Evolutionary conservation across 768 basidiomycete species (phyloP).

Genomic region (Infundibulicybe gibba): DNA sequence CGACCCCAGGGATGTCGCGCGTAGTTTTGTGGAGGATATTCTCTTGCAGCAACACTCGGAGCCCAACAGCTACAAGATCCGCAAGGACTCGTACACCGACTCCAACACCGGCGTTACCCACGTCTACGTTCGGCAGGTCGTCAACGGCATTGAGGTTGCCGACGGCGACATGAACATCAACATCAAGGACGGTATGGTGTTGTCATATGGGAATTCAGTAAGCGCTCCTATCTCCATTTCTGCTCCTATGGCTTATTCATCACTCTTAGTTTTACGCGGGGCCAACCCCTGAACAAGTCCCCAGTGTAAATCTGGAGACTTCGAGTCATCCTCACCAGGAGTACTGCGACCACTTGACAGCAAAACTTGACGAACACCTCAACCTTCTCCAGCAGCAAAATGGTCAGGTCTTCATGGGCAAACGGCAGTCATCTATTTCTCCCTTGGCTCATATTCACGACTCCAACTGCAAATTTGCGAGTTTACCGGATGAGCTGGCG

Average conservation of each 20-base stretch:
- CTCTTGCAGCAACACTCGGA: conserved; percentile 34
- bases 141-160: conserved; percentile 83
- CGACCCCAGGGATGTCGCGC: conserved; percentile 62
- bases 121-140: conserved; percentile 80
- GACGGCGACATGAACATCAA: conserved; percentile 95
- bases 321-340: conserved; percentile 40
- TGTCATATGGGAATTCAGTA: conserved; percentile 89
- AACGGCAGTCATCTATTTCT: conserved; percentile 13
- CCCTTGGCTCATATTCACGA: conserved; percentile 43
- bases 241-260: neutral
- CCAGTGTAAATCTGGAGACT: conserved; percentile 24
- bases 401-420: conserved; percentile 33
- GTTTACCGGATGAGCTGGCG: conserved; percentile 33
- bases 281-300: conserved; percentile 29
- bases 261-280: conserved; percentile 75
- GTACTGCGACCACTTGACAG: conserved; percentile 43
- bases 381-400: conserved; percentile 18
- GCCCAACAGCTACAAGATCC: conserved; percentile 51
- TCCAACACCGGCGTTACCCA: conserved; percentile 82
- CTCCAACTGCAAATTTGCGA: conserved; percentile 56
- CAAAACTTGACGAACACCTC: conserved; percentile 29
- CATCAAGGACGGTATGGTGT: conserved; percentile 74
- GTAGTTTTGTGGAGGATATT: conserved; percentile 52
- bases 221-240: conserved; percentile 16
- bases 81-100: conserved; percentile 88